Conservation (phyloP, 805 yeast species). For the Candida sanyiensis region DNA sequence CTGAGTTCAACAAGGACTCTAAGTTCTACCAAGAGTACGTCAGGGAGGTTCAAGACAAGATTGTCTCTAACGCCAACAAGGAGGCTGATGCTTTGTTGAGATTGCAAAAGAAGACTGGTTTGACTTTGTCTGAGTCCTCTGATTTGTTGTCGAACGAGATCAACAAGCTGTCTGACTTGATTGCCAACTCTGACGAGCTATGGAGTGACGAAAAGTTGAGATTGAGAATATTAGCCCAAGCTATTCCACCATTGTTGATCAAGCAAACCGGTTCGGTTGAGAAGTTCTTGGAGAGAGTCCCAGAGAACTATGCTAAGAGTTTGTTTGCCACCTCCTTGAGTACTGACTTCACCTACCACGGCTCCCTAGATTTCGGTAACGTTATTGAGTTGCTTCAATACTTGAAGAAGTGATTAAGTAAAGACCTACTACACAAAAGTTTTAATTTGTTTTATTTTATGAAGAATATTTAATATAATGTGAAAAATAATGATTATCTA, state of each 20-base stretch:
- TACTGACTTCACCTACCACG: slow-evolving; percentile 24
- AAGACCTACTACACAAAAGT: slow-evolving; percentile 1
- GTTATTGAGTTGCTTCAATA: slow-evolving; percentile 26
- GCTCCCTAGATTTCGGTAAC: slow-evolving; percentile 23
- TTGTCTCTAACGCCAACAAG: slow-evolving; percentile 69
- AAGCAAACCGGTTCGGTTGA: slow-evolving; percentile 70
- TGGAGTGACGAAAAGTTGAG: slow-evolving; percentile 71
- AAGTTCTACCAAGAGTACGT: slow-evolving; percentile 80
- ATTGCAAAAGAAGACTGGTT: slow-evolving; percentile 58
- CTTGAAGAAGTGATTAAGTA: slow-evolving; percentile 15
- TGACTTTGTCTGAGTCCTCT: slow-evolving; percentile 60
- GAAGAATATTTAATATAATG: too few species aligned
- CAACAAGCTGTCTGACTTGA: slow-evolving; percentile 79
- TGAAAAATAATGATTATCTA: neutral
- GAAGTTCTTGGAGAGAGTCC: slow-evolving; percentile 67
- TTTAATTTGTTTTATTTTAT: neutral
- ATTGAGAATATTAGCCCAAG: slow-evolving; percentile 65
- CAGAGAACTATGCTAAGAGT: slow-evolving; percentile 81
- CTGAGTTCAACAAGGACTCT: slow-evolving; percentile 68
- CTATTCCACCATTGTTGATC: slow-evolving; percentile 71
- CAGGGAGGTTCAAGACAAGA: slow-evolving; percentile 68
- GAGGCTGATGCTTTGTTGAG: slow-evolving; percentile 89
- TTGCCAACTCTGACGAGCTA: slow-evolving; percentile 83
- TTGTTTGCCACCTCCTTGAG: slow-evolving; percentile 43
- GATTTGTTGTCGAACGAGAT: slow-evolving; percentile 79